A percentile compares a stretch with the other conserved stretches of the same genome.
Conservation (phyloP, 108 stramenopile species). For the Tribonema minus region DNA sequence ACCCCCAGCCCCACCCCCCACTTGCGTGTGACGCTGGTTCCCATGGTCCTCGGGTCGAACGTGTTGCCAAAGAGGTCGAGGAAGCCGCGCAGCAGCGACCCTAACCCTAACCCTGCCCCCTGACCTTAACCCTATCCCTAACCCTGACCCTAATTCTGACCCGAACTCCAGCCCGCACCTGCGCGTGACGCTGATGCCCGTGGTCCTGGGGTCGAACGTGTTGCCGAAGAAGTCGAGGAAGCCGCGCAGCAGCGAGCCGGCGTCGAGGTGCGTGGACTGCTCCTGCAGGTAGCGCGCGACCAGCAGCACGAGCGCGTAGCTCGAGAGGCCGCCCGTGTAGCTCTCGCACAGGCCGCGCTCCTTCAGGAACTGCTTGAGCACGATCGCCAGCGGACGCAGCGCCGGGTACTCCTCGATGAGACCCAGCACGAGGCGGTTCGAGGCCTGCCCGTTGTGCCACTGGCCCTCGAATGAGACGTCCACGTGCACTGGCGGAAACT, state of each 20-base stretch:
- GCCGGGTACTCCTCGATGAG: conserved; percentile 35
- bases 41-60: conserved; percentile 80
- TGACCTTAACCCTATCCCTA: too few species aligned
- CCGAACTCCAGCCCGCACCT: neutral
- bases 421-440: conserved; percentile 36
- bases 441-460: conserved; percentile 50
- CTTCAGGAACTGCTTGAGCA: conserved; percentile 65
- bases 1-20: too few species aligned
- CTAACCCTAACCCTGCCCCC: too few species aligned
- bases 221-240: conserved; percentile 90
- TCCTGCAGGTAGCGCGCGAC: conserved; percentile 63
- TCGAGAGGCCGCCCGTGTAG: conserved; percentile 83
- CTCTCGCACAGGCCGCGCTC: conserved; percentile 75
- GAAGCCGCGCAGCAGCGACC: conserved; percentile 81
- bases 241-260: conserved; percentile 81
- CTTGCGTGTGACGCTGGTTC: conserved; percentile 51
- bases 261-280: conserved; percentile 58
- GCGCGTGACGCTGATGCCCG: conserved; percentile 59
- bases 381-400: conserved; percentile 42
- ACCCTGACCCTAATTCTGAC: too few species aligned
- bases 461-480: conserved; percentile 52
- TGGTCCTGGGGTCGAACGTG: conserved; percentile 77
- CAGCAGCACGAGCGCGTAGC: conserved; percentile 84
- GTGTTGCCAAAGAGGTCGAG: conserved; percentile 86
- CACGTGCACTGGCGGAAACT: conserved; percentile 7